A percentile compares a stretch with the other conserved stretches of the same genome.
Evolutionary conservation across 176 grass and related monocot species (phyloP).

Genomic region (Rhynchospora pubera): DNA sequence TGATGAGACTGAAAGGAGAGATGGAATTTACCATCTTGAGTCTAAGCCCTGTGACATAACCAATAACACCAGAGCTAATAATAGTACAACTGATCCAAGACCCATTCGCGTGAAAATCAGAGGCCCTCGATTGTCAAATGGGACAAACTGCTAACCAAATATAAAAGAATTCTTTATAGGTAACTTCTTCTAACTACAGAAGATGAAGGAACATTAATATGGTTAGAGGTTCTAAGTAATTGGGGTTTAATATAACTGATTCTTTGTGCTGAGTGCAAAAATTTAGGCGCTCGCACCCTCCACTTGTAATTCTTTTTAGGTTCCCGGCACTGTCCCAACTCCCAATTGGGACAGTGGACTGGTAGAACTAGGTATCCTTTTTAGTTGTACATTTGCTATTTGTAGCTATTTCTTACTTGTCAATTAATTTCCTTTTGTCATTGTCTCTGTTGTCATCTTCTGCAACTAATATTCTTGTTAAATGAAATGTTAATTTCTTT

Average conservation of each 20-base stretch:
- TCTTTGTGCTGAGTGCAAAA: constrained; percentile 23
- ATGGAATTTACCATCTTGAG: constrained; percentile 9
- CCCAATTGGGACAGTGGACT: background rate
- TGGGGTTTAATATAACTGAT: constrained; percentile 25
- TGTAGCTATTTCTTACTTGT: constrained; percentile 2
- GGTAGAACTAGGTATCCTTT: constrained; percentile 13
- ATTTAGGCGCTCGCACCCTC: constrained; percentile 15
- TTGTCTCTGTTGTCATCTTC: background rate
- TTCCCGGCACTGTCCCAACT: constrained; percentile 10
- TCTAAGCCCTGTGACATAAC: constrained; percentile 25
- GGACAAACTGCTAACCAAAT: constrained; percentile 17
- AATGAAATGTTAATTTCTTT: constrained; percentile 10
- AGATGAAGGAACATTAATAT: constrained; percentile 9
- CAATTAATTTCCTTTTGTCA: background rate
- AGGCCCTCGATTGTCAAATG: constrained; percentile 42
- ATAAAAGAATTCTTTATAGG: constrained; percentile 34
- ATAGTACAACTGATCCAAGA: background rate
- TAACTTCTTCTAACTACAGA: constrained; percentile 25
- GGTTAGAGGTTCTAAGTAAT: constrained; percentile 17
- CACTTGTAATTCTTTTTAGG: constrained; percentile 22
- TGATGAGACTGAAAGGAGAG: constrained; percentile 33
- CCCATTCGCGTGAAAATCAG: constrained; percentile 43
- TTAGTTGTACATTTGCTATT: constrained; percentile 17
- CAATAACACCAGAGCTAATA: constrained; percentile 22
- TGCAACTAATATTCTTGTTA: background rate